Evolutionary conservation across 225 moss, liverwort and hornwort species (phyloP).

Genomic region (Thuidium tamariscinum): DNA sequence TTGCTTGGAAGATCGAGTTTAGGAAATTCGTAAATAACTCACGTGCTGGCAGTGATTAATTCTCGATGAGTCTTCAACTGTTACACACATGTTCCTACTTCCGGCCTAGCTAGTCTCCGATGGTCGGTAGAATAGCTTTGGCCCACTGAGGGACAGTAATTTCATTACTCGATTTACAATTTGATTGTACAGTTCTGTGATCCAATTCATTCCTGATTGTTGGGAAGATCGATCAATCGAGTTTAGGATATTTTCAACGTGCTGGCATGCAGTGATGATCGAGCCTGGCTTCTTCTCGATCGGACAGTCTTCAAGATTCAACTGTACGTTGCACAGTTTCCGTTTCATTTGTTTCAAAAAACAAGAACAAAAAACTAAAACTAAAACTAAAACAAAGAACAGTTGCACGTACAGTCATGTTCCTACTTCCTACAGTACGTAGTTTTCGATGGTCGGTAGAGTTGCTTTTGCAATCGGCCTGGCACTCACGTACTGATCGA

Average conservation of each 20-base stretch:
- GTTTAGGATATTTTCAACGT: background rate
- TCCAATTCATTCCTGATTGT: background rate
- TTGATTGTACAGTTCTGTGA: background rate
- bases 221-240: background rate
- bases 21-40: background rate
- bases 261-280: background rate
- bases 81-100: background rate
- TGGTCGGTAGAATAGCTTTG: background rate
- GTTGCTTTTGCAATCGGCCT: too few relatives aligned
- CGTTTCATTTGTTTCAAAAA: too few relatives aligned
- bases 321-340: background rate
- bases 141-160: too few relatives aligned
- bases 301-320: background rate
- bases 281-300: background rate
- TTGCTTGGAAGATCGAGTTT: background rate
- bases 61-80: background rate
- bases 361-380: too few relatives aligned
- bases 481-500: too few relatives aligned
- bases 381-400: too few relatives aligned
- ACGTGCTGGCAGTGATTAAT: too few relatives aligned
- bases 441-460: background rate
- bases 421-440: too few relatives aligned
- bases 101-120: background rate
- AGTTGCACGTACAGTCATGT: too few relatives aligned
- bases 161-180: too few relatives aligned